Conservation (phyloP, 169 alveolate species). For the Theileria annulata region DNA sequence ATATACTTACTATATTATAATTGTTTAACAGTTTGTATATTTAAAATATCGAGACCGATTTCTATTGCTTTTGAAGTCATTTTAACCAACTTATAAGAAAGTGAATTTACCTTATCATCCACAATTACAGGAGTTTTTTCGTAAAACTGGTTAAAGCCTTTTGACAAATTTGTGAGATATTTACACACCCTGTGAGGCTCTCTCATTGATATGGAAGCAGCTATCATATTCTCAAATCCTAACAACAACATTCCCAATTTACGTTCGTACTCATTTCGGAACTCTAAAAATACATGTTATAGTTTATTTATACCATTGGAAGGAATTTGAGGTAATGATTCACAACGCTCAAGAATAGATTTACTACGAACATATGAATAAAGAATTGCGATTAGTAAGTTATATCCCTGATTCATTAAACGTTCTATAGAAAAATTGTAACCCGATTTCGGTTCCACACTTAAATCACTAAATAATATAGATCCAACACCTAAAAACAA, state of each 20-base stretch:
- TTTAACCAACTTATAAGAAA: constrained; percentile 26
- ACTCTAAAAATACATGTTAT: not conserved
- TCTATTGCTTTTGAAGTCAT: constrained; percentile 22
- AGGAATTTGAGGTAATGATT: not conserved
- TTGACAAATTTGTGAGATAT: constrained; percentile 32
- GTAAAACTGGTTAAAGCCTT: constrained; percentile 36
- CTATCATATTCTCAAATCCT: constrained; percentile 39
- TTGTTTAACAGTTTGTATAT: constrained; percentile 40
- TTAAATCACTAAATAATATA: constrained; percentile 50
- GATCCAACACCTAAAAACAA: constrained; percentile 53
- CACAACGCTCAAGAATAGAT: constrained; percentile 8
- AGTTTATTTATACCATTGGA: not conserved
- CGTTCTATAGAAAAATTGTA: constrained; percentile 51
- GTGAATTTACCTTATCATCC: constrained; percentile 16
- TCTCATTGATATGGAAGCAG: constrained; percentile 13
- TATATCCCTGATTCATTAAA: constrained; percentile 52
- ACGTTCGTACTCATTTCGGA: constrained; percentile 33
- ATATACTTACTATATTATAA: not conserved
- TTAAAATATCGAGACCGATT: constrained; percentile 36
- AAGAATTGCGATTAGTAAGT: constrained; percentile 44
- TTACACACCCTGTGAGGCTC: constrained; percentile 64
- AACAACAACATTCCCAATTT: constrained; percentile 33
- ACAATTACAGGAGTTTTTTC: constrained; percentile 26
- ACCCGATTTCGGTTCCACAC: constrained; percentile 15
- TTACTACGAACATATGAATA: constrained; percentile 37